These are phyloP conservation scores for Comarum palustre DNA, from an alignment of 306 rosid genomes.

Conservation along the genomic window DNA sequence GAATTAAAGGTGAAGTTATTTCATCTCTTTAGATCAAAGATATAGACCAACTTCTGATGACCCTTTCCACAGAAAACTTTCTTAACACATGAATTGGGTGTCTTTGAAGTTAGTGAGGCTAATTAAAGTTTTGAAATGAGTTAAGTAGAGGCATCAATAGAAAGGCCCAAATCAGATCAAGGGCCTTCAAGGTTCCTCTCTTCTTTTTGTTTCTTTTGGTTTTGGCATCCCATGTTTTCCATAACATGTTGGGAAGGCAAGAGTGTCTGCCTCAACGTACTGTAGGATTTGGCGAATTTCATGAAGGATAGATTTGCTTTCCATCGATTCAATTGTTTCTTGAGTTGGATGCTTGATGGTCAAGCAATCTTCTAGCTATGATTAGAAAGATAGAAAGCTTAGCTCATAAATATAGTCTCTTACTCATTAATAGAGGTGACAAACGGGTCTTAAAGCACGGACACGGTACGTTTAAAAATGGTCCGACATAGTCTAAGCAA, in stretches of 20 bases:
- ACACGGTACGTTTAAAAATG: no score
- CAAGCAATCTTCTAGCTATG: not conserved
- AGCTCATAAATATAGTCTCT: no score
- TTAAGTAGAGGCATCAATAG: not conserved
- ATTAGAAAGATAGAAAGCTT: not conserved
- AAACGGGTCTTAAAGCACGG: no score
- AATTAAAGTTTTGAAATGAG: not conserved
- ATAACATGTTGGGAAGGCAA: not conserved
- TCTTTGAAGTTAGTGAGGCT: not conserved
- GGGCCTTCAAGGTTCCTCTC: not conserved
- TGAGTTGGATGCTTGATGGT: not conserved
- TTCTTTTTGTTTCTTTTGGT: not conserved
- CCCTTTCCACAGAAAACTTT: not conserved
- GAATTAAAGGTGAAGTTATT: not conserved
- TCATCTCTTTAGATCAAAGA: conserved; percentile 2
- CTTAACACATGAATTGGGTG: not conserved
- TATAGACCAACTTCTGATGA: not conserved
- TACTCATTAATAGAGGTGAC: no score
- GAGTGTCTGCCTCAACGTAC: not conserved
- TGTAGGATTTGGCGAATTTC: not conserved
- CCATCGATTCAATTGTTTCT: not conserved
- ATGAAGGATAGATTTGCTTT: not conserved
- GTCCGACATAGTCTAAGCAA: no score
- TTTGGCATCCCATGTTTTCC: not conserved
- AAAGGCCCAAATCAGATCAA: not conserved